Conservation (phyloP, 768 basidiomycete species). For the Mycena vitilis region DNA sequence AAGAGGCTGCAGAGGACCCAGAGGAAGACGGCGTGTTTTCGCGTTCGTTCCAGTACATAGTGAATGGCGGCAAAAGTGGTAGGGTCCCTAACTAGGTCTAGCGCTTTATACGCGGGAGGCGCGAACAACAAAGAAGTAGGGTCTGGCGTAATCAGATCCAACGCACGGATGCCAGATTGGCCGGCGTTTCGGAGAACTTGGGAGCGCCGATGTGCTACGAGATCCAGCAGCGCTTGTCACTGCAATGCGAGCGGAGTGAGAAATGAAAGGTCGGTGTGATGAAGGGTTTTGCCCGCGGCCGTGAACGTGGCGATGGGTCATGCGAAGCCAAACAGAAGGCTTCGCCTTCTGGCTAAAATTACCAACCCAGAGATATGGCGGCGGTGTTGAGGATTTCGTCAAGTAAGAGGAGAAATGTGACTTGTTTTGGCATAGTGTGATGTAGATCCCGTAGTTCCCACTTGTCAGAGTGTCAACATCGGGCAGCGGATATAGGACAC, state of each 20-base stretch:
- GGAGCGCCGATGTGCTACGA: neutral
- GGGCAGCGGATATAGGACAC: neutral
- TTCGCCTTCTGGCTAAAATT: neutral
- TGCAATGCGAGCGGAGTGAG: constrained; percentile 3
- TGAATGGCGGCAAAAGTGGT: neutral
- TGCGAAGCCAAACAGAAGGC: constrained; percentile 2
- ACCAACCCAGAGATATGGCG: constrained; percentile 1
- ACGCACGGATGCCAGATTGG: neutral
- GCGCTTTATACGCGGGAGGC: constrained; percentile 12
- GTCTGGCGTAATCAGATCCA: constrained; percentile 7
- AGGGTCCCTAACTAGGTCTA: neutral
- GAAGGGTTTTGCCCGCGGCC: neutral
- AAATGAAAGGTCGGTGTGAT: constrained; percentile 13
- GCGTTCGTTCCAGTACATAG: constrained; percentile 29
- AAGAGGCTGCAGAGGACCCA: constrained; percentile 17
- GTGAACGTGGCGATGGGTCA: constrained; percentile 19
- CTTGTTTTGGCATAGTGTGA: neutral
- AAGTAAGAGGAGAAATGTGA: constrained; percentile 8
- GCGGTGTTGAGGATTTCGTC: neutral
- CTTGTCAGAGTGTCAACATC: neutral
- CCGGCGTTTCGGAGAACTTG: neutral
- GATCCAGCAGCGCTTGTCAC: constrained; percentile 24
- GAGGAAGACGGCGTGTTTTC: constrained; percentile 17
- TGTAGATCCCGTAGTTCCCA: neutral
- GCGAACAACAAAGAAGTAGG: neutral